Evolutionary conservation across 1,284 basidiomycete species (phyloP), one percentile per base, ranked within the genome.

Genomic region (Malassezia caprae): DNA sequence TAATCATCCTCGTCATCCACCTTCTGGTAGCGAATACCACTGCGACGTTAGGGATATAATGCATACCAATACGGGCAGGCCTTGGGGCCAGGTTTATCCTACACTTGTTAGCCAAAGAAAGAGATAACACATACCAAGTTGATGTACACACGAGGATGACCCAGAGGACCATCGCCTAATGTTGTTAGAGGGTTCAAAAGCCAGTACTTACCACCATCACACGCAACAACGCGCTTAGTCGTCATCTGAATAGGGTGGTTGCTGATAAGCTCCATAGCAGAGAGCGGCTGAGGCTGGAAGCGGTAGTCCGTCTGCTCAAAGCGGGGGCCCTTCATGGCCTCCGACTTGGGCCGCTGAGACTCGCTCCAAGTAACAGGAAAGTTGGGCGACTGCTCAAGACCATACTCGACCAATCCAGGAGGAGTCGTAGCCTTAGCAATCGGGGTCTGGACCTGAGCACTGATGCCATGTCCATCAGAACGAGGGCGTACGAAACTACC

Each of bases 61-160:
- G 27, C 62, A 31, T 56, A 64, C 62, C 63, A 64, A 56, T 63
- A 64, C 8, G 63, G 59, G 57, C 67, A 69, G 7, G 58, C 51
- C 56, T 69, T 64, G n/a, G 64, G 61, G 13, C 66, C 67, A 2
- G 67, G 66, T 56, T 68, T 67, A 51, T 69, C 90, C 53, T 56
- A 35, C 21, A 12, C 7, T 23, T 35, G 53, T 56, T 45, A 56
- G 53, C 17, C 8, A 6, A 27, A 8, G 2, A 40, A 7, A 3
- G 1, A 27, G 31, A 8, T 3, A 19, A 2, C 1, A 44, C 53
- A 21, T 31, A 56, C 53, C 75, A 94, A 76, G 79, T 96, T 96
- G 76, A 96, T 91, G 75, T 82, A 96, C 63, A 96, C 84, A 79
- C 88, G 90, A 13, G 93, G 91, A 76, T 96, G 91, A 45, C 91